A percentile compares a stretch with the other conserved stretches of the same genome.
Evolutionary conservation across 176 grass and related monocot species (phyloP).

Genomic region (Alopecurus myosuroides): DNA sequence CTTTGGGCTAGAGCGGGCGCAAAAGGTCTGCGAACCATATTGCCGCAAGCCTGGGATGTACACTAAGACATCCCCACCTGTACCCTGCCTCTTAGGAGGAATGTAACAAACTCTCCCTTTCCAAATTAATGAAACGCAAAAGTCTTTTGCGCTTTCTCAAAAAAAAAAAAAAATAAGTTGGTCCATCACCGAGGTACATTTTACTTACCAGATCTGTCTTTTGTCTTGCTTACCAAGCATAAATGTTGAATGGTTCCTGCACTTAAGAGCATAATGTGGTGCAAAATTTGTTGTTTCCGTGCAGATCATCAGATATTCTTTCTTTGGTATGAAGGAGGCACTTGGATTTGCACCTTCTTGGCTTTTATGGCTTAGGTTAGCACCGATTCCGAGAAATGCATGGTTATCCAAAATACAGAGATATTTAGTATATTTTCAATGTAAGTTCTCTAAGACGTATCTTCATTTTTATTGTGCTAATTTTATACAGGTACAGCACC

Average conservation of each 20-base stretch:
- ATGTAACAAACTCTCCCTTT: no score
- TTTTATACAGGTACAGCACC: slow-evolving; percentile 34
- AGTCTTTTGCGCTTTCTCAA: no score
- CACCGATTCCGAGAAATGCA: neutral
- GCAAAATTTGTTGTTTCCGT: neutral
- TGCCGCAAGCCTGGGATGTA: no score
- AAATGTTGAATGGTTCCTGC: neutral
- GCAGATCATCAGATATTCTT: slow-evolving; percentile 93
- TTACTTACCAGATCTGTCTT: neutral
- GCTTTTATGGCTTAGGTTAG: slow-evolving; percentile 93
- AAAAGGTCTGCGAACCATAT: no score
- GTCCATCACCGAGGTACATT: slow-evolving; percentile 73
- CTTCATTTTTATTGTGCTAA: neutral
- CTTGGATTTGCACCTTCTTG: slow-evolving; percentile 71
- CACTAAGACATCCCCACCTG: no score
- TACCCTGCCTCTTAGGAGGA: no score
- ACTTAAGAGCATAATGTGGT: neutral
- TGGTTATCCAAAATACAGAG: no score
- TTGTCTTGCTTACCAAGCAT: neutral
- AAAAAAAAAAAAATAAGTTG: no score
- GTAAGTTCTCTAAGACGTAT: neutral
- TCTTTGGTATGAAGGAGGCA: slow-evolving; percentile 87
- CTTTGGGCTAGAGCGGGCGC: no score
- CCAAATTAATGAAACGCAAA: no score
- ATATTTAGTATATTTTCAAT: neutral